These are phyloP conservation scores for Auriculariales sp. DNA, from an alignment of 768 basidiomycete species.

Conservation along the genomic window DNA sequence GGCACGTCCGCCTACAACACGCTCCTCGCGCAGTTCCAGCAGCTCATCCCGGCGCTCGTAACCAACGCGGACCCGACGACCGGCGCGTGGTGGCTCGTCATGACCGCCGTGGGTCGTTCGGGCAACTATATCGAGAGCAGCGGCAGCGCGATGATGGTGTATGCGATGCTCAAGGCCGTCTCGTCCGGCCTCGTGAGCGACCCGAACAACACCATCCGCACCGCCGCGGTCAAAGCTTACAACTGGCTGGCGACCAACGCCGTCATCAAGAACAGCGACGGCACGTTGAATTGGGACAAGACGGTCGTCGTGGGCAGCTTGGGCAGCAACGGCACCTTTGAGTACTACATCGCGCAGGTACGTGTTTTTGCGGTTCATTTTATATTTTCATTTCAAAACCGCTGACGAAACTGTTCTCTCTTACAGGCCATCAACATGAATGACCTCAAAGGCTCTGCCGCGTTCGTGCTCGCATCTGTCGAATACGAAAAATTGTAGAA, in stretches of 20 bases:
- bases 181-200: conserved; percentile 26
- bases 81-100: conserved; percentile 38
- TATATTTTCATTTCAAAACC: conserved; percentile 15
- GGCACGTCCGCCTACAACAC: conserved; percentile 16
- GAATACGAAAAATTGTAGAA: conserved; percentile 22
- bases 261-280: conserved; percentile 26
- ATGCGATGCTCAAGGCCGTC: conserved; percentile 30
- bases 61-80: conserved; percentile 24
- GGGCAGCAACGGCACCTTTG: neutral
- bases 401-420: neutral
- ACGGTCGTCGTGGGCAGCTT: conserved; percentile 24
- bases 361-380: conserved; percentile 25
- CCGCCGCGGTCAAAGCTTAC: conserved; percentile 27
- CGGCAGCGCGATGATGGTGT: conserved; percentile 31
- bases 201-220: conserved; percentile 22
- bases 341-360: conserved; percentile 16
- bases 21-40: conserved; percentile 21
- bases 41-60: conserved; percentile 21
- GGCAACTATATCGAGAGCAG: conserved; percentile 38
- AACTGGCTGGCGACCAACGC: conserved; percentile 25
- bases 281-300: conserved; percentile 30
- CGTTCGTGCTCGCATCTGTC: conserved; percentile 31
- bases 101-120: conserved; percentile 29
- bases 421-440: conserved; percentile 20
- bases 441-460: conserved; percentile 32